A percentile compares a stretch with the other conserved stretches of the same genome.
Evolutionary conservation across 257 asterid species (phyloP).

Genomic region (Solanum sparsipilum): DNA sequence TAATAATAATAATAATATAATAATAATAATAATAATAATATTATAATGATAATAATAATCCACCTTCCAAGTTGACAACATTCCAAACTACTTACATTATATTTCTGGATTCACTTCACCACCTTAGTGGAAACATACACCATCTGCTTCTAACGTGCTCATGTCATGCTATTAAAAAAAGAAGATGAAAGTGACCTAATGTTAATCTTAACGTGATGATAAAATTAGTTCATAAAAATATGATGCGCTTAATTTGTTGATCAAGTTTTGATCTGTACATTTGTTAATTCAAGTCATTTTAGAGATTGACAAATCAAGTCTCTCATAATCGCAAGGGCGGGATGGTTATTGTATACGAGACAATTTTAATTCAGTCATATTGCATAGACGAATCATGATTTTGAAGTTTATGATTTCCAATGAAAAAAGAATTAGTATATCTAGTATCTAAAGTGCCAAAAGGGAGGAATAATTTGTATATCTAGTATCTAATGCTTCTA

Average conservation of each 20-base stretch:
- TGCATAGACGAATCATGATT: background rate
- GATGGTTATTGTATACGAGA: background rate
- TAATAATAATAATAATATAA: too few relatives aligned
- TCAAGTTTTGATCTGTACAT: background rate
- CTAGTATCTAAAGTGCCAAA: too few relatives aligned
- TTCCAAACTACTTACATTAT: background rate
- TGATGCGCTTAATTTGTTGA: accelerated
- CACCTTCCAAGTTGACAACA: background rate
- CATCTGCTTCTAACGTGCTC: background rate
- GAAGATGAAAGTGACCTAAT: background rate
- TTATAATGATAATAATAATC: too few relatives aligned
- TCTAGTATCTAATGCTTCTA: background rate
- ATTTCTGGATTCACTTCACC: background rate
- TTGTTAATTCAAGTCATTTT: background rate
- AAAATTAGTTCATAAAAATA: background rate
- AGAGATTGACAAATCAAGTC: background rate
- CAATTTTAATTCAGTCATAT: background rate
- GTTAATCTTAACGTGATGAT: background rate
- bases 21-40: too few relatives aligned
- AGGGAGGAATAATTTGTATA: too few relatives aligned
- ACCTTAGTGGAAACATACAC: background rate
- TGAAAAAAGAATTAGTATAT: too few relatives aligned
- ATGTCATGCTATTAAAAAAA: background rate
- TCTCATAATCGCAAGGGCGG: background rate
- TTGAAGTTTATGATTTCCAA: too few relatives aligned